phyloP scores from a whole-genome alignment of 2,329 filamentous ascomycete genomes.

The Fusarium citri region DNA sequence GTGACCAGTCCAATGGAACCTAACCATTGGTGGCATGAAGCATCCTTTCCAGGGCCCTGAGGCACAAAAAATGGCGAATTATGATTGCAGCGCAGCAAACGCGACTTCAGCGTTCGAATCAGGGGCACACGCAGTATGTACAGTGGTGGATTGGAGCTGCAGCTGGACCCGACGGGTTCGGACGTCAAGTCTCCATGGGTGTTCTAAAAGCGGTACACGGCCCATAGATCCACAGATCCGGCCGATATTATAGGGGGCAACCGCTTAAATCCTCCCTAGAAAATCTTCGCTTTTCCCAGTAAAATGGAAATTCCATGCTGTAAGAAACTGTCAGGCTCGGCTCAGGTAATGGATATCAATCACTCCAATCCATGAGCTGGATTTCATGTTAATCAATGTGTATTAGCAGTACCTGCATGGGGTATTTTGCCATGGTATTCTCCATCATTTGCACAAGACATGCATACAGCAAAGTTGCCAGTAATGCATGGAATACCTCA shows the following conservation, averaged over 20 bases:
- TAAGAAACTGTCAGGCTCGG: not conserved
- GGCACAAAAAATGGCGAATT: constrained; percentile 9
- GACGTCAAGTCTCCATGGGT: not conserved
- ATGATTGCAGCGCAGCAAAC: constrained; percentile 24
- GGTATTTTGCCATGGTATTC: not conserved
- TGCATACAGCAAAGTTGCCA: not conserved
- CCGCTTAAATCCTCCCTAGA: constrained; percentile 20
- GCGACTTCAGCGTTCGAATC: constrained; percentile 11
- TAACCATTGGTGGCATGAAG: constrained; percentile 43
- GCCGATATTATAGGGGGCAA: constrained; percentile 33
- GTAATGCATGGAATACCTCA: constrained; percentile 30
- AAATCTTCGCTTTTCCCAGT: constrained; percentile 23
- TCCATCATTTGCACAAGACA: constrained; percentile 10
- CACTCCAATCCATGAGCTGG: not conserved
- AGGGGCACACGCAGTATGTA: constrained; percentile 9
- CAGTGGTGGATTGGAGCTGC: not conserved
- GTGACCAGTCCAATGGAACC: constrained; percentile 18
- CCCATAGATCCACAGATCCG: constrained; percentile 18
- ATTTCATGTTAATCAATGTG: not conserved
- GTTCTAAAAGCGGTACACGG: constrained; percentile 24
- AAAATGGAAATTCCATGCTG: not conserved
- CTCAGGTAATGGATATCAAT: not conserved
- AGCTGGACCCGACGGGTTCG: not conserved
- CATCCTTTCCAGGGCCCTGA: constrained; percentile 18
- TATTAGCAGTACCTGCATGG: not conserved